These are phyloP conservation scores for Populus nigra DNA, from an alignment of 345 rosid genomes.

Conservation along the genomic window DNA sequence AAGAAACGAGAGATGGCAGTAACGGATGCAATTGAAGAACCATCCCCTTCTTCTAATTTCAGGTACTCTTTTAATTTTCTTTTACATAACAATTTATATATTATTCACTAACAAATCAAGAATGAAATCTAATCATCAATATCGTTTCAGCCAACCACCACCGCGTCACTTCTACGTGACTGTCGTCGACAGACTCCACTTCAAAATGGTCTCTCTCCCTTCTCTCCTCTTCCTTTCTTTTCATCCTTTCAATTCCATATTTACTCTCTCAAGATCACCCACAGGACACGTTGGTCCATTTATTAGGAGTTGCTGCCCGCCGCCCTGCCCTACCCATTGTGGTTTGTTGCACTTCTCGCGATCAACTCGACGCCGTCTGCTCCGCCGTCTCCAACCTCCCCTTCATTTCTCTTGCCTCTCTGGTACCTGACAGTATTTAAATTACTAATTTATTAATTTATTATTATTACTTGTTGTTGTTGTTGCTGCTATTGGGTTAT, in stretches of 20 bases:
- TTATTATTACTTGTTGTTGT: neutral
- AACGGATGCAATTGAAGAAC: no score
- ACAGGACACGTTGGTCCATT: slow-evolving; percentile 73
- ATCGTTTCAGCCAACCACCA: slow-evolving; percentile 56
- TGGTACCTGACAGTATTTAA: slow-evolving; percentile 36
- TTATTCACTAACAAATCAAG: no score
- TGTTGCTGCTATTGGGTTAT: neutral
- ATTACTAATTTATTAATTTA: neutral
- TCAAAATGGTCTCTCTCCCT: slow-evolving; percentile 61
- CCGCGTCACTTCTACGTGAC: slow-evolving; percentile 65
- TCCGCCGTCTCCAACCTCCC: slow-evolving; percentile 72
- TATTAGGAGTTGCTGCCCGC: slow-evolving; percentile 61
- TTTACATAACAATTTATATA: no score
- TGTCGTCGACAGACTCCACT: slow-evolving; percentile 81
- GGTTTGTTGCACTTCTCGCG: slow-evolving; percentile 86
- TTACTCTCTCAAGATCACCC: neutral
- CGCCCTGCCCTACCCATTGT: slow-evolving; percentile 71
- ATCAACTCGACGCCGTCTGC: slow-evolving; percentile 86
- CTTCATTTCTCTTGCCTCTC: slow-evolving; percentile 56
- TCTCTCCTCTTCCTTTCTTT: neutral
- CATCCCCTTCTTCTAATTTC: no score
- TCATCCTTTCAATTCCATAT: neutral
- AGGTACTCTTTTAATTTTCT: no score
- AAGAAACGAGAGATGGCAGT: no score
- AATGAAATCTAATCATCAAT: neutral